Evolutionary conservation across 768 basidiomycete species (phyloP), one percentile per base, ranked within the genome.

Genomic region (Phlebiopsis flavidoalba): DNA sequence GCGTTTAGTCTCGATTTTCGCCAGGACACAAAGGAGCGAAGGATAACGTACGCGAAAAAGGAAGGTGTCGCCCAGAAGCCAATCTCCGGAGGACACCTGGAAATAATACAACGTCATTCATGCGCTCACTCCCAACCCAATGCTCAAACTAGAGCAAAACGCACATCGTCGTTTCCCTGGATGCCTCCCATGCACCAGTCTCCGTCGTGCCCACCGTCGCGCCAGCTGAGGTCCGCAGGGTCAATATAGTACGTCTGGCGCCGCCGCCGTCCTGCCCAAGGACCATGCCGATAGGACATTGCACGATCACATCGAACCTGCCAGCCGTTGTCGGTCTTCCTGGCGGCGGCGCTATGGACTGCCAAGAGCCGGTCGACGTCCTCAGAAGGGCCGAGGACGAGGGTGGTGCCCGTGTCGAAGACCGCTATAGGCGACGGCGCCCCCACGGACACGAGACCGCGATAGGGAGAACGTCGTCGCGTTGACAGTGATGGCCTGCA

Each of bases 401-500:
- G 75, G 5, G 82, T 84, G 24, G 83, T 84, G 3, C 85, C 85
- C 24, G 84, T 84, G 66, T 88, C 87, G 26, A 87, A 76, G 24
- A 89, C 80, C 3, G 80, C 85, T 53, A 87, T 79, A 0, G 79
- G 77, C 1, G 72, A 64, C 12, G 70, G 52, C 22, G 80, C 74
- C 19, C n/a, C 76, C 76, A 4, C 64, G 68, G 26, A 83, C 72
- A 58, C 77, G 76, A 15, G 85, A 83, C 15, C 67, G 59, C 1
- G 83, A 78, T 17, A 85, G 67, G 11, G 60, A 48, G 37, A 87
- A 72, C 0, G 68, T 50, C 22, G 70, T 67, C 7, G 73, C 72
- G 59, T 83, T 76, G 66, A 85, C 71, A 11, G 76, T 79, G 58
- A 86, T 62, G 48, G 69, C 69, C 19, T 70, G 73, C 47, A 84